These are phyloP conservation scores for Crepidotus variabilis DNA, from an alignment of 768 basidiomycete genomes.

Conservation along the genomic window DNA sequence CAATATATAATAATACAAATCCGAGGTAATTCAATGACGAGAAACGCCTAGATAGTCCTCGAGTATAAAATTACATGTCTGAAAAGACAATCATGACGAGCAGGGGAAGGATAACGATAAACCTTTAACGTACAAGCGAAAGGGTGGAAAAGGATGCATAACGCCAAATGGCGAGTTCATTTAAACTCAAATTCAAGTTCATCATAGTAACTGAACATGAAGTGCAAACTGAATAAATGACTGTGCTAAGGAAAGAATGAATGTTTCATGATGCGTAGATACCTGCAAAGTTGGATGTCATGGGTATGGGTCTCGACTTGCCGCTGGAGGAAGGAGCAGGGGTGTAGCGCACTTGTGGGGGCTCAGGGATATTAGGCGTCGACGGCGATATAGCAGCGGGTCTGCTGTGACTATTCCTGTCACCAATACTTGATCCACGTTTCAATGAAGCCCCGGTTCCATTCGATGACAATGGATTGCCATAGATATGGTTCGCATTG, in stretches of 20 bases:
- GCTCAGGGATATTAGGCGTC: constrained; percentile 4
- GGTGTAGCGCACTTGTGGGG: constrained; percentile 10
- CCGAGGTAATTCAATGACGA: not conserved
- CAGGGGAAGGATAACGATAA: constrained; percentile 6
- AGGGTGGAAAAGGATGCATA: not conserved
- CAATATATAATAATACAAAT: not conserved
- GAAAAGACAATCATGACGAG: constrained; percentile 1
- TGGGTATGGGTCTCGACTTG: constrained; percentile 10
- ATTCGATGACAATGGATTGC: constrained; percentile 6
- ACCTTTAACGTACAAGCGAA: not conserved
- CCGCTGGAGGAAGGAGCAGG: constrained; percentile 1
- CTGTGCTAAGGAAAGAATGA: not conserved
- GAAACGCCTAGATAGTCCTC: not conserved
- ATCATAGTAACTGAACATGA: not conserved
- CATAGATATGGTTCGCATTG: constrained; percentile 4
- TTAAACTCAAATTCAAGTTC: not conserved
- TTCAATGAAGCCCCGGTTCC: constrained; percentile 7
- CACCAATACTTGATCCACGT: constrained; percentile 9
- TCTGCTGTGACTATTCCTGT: constrained; percentile 4
- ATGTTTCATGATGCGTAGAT: constrained; percentile 8
- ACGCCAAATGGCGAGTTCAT: not conserved
- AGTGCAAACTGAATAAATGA: constrained; percentile 6
- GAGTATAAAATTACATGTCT: not conserved
- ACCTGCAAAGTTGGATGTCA: constrained; percentile 7
- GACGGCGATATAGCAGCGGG: constrained; percentile 1